These are phyloP conservation scores for Colletotrichum horii DNA, from an alignment of 2,329 filamentous ascomycete species.

Conservation along the genomic window DNA sequence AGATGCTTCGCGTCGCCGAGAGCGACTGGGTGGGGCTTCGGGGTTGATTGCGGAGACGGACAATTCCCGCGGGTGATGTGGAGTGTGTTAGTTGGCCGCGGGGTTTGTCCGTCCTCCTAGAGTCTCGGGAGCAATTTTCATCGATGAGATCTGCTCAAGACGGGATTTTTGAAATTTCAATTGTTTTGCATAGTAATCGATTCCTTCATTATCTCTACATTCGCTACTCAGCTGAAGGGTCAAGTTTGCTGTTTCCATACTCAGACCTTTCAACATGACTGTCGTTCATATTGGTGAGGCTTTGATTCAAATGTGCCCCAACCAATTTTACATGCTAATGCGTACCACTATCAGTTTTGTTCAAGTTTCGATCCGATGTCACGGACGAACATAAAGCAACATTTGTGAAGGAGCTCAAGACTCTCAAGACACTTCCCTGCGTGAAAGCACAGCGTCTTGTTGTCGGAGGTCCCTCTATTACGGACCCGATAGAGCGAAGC, in stretches of 20 bases:
- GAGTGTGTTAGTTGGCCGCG: neutral
- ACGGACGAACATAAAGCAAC: slow-evolving; percentile 43
- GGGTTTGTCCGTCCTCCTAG: neutral
- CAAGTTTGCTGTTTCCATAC: fast-evolving
- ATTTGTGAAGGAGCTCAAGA: slow-evolving; percentile 52
- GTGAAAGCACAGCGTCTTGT: slow-evolving; percentile 53
- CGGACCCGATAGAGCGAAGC: slow-evolving; percentile 54
- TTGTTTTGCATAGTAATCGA: fast-evolving
- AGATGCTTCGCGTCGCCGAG: fast-evolving
- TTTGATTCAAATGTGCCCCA: neutral
- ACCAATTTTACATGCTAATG: neutral
- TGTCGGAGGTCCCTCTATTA: slow-evolving; percentile 59
- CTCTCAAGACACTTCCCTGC: slow-evolving; percentile 51
- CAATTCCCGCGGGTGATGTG: neutral
- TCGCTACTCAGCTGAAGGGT: fast-evolving
- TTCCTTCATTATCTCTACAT: fast-evolving
- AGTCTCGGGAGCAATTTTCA: fast-evolving
- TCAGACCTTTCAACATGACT: slow-evolving; percentile 29
- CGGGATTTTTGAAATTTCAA: neutral
- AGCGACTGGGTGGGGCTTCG: neutral
- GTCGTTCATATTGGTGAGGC: slow-evolving; percentile 38
- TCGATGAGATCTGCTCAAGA: fast-evolving
- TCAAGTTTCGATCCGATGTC: slow-evolving; percentile 52
- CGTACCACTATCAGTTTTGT: slow-evolving; percentile 42
- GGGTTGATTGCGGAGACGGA: neutral